Evolutionary conservation across 768 basidiomycete species (phyloP).

Genomic region (Leccinum broughii): DNA sequence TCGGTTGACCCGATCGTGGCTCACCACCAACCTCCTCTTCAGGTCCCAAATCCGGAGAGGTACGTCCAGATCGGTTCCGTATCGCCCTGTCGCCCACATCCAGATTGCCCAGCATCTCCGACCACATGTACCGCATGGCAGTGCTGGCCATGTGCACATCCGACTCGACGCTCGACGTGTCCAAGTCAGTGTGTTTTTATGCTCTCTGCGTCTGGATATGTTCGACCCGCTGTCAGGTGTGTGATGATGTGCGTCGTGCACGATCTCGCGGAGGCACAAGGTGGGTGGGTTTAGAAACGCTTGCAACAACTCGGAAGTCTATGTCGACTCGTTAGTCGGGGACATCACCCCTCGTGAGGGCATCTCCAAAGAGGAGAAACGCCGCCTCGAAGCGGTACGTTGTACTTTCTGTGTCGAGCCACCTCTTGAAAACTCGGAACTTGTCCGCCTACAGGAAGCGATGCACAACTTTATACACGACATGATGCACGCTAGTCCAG

Average conservation of each 20-base stretch:
- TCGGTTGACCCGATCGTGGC: background rate
- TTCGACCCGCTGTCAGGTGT: slow-evolving; percentile 38
- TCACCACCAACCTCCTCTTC: slow-evolving; percentile 31
- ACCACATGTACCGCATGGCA: no score
- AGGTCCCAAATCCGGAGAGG: slow-evolving; percentile 90
- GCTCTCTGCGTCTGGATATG: background rate
- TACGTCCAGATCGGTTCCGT: slow-evolving; percentile 23
- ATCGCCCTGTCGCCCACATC: background rate
- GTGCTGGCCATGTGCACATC: slow-evolving; percentile 53
- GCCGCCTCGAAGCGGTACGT: slow-evolving; percentile 66
- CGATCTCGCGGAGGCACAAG: slow-evolving; percentile 95
- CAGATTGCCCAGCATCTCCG: slow-evolving; percentile 36
- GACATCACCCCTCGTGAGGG: slow-evolving; percentile 93
- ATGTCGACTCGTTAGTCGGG: slow-evolving; percentile 55
- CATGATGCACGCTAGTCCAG: no score
- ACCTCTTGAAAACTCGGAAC: background rate
- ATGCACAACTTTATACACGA: no score
- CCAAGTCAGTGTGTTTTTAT: slow-evolving; percentile 51
- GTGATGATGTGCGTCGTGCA: slow-evolving; percentile 94
- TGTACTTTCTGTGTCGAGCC: no score
- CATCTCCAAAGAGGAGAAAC: slow-evolving; percentile 80
- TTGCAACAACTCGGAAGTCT: background rate
- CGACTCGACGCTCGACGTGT: slow-evolving; percentile 65
- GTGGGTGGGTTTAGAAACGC: slow-evolving; percentile 34
- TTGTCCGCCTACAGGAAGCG: slow-evolving; percentile 55